Percentiles rank a stretch among this genome's conserved stretches.
These are phyloP conservation scores for Rhizopogon parksii DNA, from an alignment of 1,284 basidiomycete species.

Conservation along the genomic window DNA sequence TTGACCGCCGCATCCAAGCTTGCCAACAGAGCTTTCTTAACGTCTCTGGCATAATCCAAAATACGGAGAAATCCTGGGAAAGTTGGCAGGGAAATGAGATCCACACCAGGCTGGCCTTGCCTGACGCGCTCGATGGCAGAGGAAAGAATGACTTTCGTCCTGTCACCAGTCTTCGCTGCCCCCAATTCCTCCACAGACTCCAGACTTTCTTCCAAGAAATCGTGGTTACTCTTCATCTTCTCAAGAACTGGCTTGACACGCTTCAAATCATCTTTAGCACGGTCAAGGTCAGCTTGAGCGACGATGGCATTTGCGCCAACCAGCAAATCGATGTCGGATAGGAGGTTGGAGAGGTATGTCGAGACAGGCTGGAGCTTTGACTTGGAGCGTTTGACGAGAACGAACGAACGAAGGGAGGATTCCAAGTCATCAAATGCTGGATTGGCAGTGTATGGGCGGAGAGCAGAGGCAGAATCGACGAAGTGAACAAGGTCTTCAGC, in stretches of 20 bases:
- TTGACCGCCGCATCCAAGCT: constrained; percentile 82
- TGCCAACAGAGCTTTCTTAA: constrained; percentile 70
- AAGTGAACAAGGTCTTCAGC: constrained; percentile 95
- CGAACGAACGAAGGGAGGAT: constrained; percentile 89
- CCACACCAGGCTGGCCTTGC: constrained; percentile 64
- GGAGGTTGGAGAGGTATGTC: constrained; percentile 86
- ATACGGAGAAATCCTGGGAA: constrained; percentile 86
- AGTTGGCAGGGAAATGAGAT: constrained; percentile 59
- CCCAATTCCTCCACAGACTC: constrained; percentile 79
- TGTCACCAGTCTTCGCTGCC: constrained; percentile 46
- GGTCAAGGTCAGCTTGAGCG: constrained; percentile 74
- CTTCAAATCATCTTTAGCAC: constrained; percentile 67
- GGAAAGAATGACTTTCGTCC: constrained; percentile 58
- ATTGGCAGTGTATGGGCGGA: constrained; percentile 57
- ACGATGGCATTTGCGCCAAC: constrained; percentile 83
- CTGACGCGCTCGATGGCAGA: constrained; percentile 75
- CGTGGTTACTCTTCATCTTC: constrained; percentile 72
- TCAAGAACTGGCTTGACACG: constrained; percentile 79
- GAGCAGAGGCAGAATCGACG: constrained; percentile 81
- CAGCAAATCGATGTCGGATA: constrained; percentile 85
- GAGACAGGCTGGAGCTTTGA: constrained; percentile 95
- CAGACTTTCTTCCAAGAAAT: constrained; percentile 72
- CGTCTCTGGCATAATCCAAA: constrained; percentile 87
- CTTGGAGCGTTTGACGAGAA: constrained; percentile 90
- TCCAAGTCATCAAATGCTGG: constrained; percentile 85